A percentile compares a stretch with the other conserved stretches of the same genome.
Evolutionary conservation across 768 basidiomycete species (phyloP).

Genomic region (Hericium coralloides): DNA sequence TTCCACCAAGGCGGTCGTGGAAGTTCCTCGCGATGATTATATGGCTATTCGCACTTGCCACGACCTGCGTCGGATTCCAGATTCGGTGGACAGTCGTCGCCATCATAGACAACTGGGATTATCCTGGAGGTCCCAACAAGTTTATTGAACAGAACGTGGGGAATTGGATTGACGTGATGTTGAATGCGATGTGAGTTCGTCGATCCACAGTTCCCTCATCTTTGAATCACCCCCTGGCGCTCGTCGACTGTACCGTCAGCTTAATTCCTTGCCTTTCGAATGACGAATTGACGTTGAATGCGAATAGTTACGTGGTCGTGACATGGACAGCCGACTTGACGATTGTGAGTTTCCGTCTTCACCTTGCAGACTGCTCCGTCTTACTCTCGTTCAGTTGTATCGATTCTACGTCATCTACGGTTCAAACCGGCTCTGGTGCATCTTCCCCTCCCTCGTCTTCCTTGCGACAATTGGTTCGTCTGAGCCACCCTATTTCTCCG

Average conservation of each 20-base stretch:
- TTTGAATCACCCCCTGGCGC: background rate
- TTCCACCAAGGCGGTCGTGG: background rate
- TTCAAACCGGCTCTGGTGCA: background rate
- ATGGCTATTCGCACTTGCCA: slow-evolving; percentile 10
- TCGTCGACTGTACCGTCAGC: too few species aligned
- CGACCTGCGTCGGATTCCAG: slow-evolving; percentile 6
- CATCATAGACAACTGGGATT: slow-evolving; percentile 16
- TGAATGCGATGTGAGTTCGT: slow-evolving; percentile 18
- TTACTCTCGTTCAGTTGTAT: background rate
- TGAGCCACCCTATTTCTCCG: background rate
- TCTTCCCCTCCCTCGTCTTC: background rate
- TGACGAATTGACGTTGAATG: background rate
- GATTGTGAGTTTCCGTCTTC: background rate
- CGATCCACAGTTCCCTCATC: background rate
- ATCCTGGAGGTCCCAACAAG: slow-evolving; percentile 15
- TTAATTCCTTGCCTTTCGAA: background rate
- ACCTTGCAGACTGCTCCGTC: background rate
- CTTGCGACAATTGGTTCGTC: background rate
- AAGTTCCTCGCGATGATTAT: background rate
- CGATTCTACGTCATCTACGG: slow-evolving; percentile 1
- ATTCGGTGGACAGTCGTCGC: slow-evolving; percentile 12
- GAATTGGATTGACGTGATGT: slow-evolving; percentile 12
- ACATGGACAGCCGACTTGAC: background rate
- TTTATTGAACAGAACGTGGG: slow-evolving; percentile 15
- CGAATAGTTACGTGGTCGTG: background rate